These are phyloP conservation scores for Rhododendron simsii DNA, from an alignment of 148 eudicot genomes.

Conservation along the genomic window DNA sequence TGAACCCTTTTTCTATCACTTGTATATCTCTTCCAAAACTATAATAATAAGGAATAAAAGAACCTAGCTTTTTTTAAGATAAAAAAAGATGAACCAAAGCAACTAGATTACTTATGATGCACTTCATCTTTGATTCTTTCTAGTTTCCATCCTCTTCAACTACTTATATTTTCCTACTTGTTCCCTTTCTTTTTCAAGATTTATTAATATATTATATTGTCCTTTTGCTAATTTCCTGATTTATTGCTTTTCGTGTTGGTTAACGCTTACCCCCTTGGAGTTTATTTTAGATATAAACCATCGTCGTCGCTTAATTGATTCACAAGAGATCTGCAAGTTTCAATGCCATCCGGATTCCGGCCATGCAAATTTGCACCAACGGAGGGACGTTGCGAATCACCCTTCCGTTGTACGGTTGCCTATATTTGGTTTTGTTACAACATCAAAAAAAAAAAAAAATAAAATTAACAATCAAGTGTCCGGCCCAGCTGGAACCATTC, in stretches of 20 bases:
- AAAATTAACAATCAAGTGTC: too few relatives aligned
- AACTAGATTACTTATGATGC: not conserved
- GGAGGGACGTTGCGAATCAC: not conserved
- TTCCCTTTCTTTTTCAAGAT: not conserved
- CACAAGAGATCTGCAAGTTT: not conserved
- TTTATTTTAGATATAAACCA: not conserved
- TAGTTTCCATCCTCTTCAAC: not conserved
- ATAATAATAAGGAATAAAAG: too few relatives aligned
- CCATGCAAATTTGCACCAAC: not conserved
- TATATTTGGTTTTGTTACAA: too few relatives aligned
- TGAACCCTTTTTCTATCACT: not conserved
- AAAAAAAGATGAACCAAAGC: not conserved
- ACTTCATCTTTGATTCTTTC: not conserved
- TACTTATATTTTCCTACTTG: not conserved
- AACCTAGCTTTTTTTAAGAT: not conserved
- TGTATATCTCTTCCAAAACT: not conserved
- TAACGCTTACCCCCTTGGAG: not conserved
- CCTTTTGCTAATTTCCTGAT: not conserved
- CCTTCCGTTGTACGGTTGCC: not conserved
- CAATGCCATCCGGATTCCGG: not conserved
- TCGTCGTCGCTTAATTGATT: not conserved
- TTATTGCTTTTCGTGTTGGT: not conserved
- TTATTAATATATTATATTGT: not conserved
- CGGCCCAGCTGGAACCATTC: too few relatives aligned
- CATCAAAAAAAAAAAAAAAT: too few relatives aligned